Percentiles rank a stretch among this genome's conserved stretches.
Evolutionary conservation across 1,284 basidiomycete genomes (phyloP).

Genomic region (Earliella scabrosa): DNA sequence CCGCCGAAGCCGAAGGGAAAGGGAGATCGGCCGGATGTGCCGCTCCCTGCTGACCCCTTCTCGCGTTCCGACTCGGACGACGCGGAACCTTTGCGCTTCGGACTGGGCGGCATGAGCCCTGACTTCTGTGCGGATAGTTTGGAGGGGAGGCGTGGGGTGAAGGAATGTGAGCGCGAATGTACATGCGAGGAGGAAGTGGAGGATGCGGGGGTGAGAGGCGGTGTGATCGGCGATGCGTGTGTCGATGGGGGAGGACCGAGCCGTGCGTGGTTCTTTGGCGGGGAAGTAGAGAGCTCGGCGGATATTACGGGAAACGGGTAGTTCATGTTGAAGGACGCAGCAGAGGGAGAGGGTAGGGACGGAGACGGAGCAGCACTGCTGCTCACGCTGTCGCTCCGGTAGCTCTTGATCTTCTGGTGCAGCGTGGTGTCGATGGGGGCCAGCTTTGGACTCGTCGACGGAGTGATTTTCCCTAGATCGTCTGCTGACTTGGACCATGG

Average conservation of each 20-base stretch:
- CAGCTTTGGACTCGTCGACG: constrained; percentile 41
- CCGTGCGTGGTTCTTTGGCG: constrained; percentile 29
- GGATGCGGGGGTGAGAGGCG: constrained; percentile 28
- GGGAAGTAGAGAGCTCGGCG: constrained; percentile 29
- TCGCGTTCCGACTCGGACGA: constrained; percentile 41
- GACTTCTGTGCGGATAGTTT: constrained; percentile 60
- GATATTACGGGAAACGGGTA: constrained; percentile 52
- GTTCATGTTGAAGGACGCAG: constrained; percentile 29
- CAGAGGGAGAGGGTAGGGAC: constrained; percentile 35
- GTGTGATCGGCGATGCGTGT: constrained; percentile 29
- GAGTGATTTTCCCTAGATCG: constrained; percentile 64
- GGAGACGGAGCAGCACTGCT: constrained; percentile 34
- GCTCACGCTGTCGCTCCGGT: constrained; percentile 44
- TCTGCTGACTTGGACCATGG: constrained; percentile 81
- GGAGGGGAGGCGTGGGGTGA: constrained; percentile 71
- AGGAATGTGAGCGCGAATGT: constrained; percentile 66
- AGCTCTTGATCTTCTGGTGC: constrained; percentile 61
- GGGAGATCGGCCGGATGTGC: constrained; percentile 30
- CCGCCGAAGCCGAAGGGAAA: constrained; percentile 41
- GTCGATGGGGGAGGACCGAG: constrained; percentile 27
- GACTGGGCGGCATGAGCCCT: constrained; percentile 45
- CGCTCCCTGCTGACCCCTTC: constrained; percentile 24
- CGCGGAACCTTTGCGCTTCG: constrained; percentile 59
- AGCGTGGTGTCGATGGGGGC: constrained; percentile 53
- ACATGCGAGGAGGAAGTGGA: constrained; percentile 40